Conservation (phyloP, 345 rosid species). For the Syzygium aromaticum region DNA sequence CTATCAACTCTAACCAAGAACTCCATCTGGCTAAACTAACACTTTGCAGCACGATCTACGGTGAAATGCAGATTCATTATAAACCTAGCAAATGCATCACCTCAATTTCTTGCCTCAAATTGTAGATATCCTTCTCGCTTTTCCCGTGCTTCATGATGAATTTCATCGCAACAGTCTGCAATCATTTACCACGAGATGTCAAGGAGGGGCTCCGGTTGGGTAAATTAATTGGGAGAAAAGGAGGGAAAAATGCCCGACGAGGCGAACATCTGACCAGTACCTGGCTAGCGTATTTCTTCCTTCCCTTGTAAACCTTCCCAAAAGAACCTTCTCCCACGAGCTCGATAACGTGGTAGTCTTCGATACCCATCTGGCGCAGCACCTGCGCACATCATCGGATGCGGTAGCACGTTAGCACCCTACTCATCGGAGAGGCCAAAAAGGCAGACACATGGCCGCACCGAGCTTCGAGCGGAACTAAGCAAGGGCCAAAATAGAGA, state of each 20-base stretch:
- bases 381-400: background rate
- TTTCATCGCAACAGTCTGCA: slow-evolving; percentile 95
- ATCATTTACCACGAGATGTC: background rate
- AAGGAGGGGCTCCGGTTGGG: background rate
- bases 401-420: background rate
- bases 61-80: background rate
- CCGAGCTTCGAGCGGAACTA: background rate
- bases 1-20: background rate
- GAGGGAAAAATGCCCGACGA: background rate
- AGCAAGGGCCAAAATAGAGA: background rate
- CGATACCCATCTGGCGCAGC: slow-evolving; percentile 51
- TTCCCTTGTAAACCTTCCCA: slow-evolving; percentile 90
- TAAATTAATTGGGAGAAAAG: background rate
- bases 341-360: slow-evolving; percentile 88
- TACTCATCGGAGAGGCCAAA: background rate
- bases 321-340: slow-evolving; percentile 98
- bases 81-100: slow-evolving; percentile 13
- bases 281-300: slow-evolving; percentile 85
- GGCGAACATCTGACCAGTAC: slow-evolving; percentile 15
- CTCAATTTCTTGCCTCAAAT: slow-evolving; percentile 94
- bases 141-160: slow-evolving; percentile 95
- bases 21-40: background rate
- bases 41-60: background rate
- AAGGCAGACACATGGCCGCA: background rate
- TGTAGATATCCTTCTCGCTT: slow-evolving; percentile 82